Conservation (phyloP, 2,329 filamentous ascomycete species). For the Microdochium trichocladiopsis region DNA sequence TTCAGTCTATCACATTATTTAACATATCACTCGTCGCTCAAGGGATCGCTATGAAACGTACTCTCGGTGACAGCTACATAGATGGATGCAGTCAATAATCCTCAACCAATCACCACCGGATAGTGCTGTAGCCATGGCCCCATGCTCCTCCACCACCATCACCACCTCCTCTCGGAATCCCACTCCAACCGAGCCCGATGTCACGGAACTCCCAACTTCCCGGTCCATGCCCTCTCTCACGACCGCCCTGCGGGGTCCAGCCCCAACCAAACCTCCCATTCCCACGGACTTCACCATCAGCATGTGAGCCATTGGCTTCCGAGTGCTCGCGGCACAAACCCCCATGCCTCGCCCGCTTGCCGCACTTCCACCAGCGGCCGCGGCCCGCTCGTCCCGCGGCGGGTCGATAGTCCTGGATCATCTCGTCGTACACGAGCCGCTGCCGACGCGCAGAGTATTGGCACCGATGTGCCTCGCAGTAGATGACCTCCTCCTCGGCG, state of each 20-base stretch:
- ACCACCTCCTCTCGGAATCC: not conserved
- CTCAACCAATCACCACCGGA: not conserved
- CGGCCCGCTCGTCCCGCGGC: not conserved
- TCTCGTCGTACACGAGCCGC: not conserved
- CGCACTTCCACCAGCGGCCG: not conserved
- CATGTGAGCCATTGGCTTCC: too few relatives aligned
- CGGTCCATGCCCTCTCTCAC: too few relatives aligned
- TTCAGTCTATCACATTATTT: too few relatives aligned
- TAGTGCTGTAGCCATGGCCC: not conserved
- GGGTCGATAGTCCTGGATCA: not conserved
- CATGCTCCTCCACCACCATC: not conserved
- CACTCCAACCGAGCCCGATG: not conserved
- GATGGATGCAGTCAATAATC: too few relatives aligned
- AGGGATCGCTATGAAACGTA: too few relatives aligned
- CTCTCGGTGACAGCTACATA: too few relatives aligned
- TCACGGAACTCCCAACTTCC: not conserved
- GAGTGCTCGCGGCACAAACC: slow-evolving; percentile 1
- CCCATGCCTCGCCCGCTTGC: not conserved
- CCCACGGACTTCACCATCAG: too few relatives aligned
- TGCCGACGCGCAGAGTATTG: not conserved
- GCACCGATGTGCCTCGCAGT: not conserved
- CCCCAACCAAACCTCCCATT: too few relatives aligned
- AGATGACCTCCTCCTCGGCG: not conserved
- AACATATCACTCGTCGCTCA: too few relatives aligned
- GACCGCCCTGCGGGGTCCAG: too few relatives aligned